phyloP scores from a whole-genome alignment of 1,284 basidiomycete genomes.

The Anthracocystis setariae region DNA sequence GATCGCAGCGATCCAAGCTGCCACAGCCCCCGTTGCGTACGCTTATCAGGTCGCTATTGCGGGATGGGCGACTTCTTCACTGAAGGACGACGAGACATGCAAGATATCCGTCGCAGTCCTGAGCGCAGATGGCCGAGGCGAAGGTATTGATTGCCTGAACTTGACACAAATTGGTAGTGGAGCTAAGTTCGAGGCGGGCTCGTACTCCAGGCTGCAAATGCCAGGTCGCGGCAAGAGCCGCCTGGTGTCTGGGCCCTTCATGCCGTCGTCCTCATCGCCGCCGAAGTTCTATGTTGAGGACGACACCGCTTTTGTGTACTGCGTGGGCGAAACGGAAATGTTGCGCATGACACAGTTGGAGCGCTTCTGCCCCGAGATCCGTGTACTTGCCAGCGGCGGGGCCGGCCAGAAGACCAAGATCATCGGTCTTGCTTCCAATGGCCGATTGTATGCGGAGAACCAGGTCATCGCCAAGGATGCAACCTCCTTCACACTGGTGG shows the following conservation, averaged over 20 bases:
- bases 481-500: conserved; percentile 83
- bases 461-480: conserved; percentile 74
- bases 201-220: neutral
- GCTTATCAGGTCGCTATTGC: conserved; percentile 44
- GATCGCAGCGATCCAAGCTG: conserved; percentile 21
- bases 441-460: conserved; percentile 74
- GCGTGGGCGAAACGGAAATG: neutral
- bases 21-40: neutral
- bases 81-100: conserved; percentile 8
- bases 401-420: conserved; percentile 13
- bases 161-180: conserved; percentile 8
- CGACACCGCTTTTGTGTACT: conserved; percentile 28
- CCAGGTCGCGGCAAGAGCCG: conserved; percentile 21
- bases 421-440: conserved; percentile 76
- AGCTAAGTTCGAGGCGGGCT: conserved; percentile 3
- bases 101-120: conserved; percentile 43
- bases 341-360: conserved; percentile 30
- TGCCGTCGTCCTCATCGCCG: conserved; percentile 9
- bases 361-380: conserved; percentile 38
- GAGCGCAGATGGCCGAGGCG: conserved; percentile 13
- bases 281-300: conserved; percentile 41
- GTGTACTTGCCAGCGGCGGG: conserved; percentile 22
- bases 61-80: conserved; percentile 22
- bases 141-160: conserved; percentile 11
- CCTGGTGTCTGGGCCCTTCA: conserved; percentile 32